phyloP scores from a whole-genome alignment of 768 basidiomycete species.

The Podaxis rugospora region DNA sequence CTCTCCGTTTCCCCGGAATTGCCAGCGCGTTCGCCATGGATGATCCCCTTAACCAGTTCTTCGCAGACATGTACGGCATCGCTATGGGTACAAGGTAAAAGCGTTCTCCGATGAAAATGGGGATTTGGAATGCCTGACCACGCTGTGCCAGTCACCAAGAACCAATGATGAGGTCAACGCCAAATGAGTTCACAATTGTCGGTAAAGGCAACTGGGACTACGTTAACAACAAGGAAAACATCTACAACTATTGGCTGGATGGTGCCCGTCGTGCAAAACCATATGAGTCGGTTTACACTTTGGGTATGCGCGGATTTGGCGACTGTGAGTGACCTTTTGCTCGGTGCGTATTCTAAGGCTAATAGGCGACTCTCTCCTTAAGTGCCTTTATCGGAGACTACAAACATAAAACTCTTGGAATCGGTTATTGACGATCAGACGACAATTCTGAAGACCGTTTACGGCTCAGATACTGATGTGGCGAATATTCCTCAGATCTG shows the following conservation, averaged over 20 bases:
- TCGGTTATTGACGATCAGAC: slow-evolving; percentile 58
- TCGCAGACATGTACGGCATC: slow-evolving; percentile 60
- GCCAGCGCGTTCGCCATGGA: slow-evolving; percentile 49
- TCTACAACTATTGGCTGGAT: slow-evolving; percentile 58
- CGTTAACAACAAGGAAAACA: slow-evolving; percentile 43
- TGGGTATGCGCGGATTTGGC: slow-evolving; percentile 65
- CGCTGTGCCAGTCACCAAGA: slow-evolving; percentile 52
- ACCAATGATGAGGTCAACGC: slow-evolving; percentile 69
- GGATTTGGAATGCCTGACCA: background rate
- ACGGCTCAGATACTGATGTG: slow-evolving; percentile 34
- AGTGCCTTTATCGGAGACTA: slow-evolving; percentile 47
- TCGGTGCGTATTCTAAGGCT: background rate
- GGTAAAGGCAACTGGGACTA: slow-evolving; percentile 62
- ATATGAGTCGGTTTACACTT: slow-evolving; percentile 58
- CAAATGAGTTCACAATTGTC: slow-evolving; percentile 57
- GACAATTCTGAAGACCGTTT: slow-evolving; percentile 47
- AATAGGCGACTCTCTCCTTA: background rate
- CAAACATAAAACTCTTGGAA: slow-evolving; percentile 46
- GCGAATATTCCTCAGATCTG: slow-evolving; percentile 59
- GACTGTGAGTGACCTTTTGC: slow-evolving; percentile 30
- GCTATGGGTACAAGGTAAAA: slow-evolving; percentile 62
- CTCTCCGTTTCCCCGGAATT: slow-evolving; percentile 8
- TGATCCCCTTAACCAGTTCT: slow-evolving; percentile 52
- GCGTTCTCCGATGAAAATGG: background rate
- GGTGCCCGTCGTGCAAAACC: slow-evolving; percentile 53